Percentiles rank a stretch among this genome's conserved stretches.
These are phyloP conservation scores for Plasmodium blacklocki DNA, from an alignment of 169 alveolate species.

Conservation along the genomic window DNA sequence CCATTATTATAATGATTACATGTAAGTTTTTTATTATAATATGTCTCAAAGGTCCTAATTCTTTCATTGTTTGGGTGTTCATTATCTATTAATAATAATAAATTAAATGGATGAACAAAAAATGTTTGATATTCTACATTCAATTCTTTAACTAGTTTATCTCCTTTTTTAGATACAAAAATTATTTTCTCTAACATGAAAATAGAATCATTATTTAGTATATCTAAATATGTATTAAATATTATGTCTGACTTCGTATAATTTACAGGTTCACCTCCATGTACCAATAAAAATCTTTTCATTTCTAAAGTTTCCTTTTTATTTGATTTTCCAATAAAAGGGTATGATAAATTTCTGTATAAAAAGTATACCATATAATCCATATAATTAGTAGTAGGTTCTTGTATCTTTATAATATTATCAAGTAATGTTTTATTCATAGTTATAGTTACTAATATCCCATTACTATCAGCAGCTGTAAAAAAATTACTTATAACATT, in stretches of 20 bases:
- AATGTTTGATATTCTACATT: conserved; percentile 76
- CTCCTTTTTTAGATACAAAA: conserved; percentile 32
- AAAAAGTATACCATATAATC: conserved; percentile 38
- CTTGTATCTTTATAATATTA: background rate
- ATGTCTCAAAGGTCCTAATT: background rate
- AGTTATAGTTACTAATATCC: conserved; percentile 22
- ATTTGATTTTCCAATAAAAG: conserved; percentile 56
- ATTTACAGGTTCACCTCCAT: conserved; percentile 1
- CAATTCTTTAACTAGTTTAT: conserved; percentile 38
- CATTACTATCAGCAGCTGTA: conserved; percentile 32
- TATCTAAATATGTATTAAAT: conserved; percentile 22
- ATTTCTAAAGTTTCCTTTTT: conserved; percentile 18
- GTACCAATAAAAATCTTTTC: conserved; percentile 23
- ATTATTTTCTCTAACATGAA: conserved; percentile 71
- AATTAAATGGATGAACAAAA: conserved; percentile 54
- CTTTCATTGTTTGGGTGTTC: background rate
- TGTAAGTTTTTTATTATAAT: conserved; percentile 6
- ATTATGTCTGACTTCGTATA: too few species aligned
- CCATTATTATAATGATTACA: conserved; percentile 51
- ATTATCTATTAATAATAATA: background rate
- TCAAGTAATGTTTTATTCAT: background rate
- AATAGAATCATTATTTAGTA: conserved; percentile 21
- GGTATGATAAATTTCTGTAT: conserved; percentile 59
- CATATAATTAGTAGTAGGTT: background rate
- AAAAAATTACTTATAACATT: conserved; percentile 12